These are phyloP conservation scores for Halenospora varia DNA, from an alignment of 495 filamentous ascomycete species.

Conservation along the genomic window DNA sequence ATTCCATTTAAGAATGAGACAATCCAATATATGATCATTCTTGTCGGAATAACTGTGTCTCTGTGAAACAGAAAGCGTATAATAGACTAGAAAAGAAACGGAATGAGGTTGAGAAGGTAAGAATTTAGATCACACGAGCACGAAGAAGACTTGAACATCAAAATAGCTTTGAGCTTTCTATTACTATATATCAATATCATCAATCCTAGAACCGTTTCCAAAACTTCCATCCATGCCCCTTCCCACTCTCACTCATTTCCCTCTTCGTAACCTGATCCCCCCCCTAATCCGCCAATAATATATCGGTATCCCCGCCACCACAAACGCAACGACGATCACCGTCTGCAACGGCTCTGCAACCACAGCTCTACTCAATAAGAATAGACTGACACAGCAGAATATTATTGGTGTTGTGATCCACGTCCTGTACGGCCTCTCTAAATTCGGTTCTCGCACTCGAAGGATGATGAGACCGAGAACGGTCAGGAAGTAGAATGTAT, in stretches of 20 bases:
- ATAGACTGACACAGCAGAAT: conserved; percentile 96
- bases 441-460: conserved; percentile 77
- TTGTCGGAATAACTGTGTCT: no score
- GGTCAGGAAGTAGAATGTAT: conserved; percentile 94
- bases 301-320: conserved; percentile 76
- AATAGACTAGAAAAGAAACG: no score
- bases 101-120: no score
- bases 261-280: conserved; percentile 21
- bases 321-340: conserved; percentile 76
- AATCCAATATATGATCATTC: no score
- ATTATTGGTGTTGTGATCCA: conserved; percentile 97
- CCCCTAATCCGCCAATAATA: conserved; percentile 82
- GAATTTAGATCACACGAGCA: no score
- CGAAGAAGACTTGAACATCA: no score
- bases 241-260: conserved; percentile 20
- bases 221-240: conserved; percentile 22
- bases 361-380: conserved; percentile 80
- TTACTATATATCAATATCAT: not conserved
- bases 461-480: conserved; percentile 91
- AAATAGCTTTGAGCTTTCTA: not conserved
- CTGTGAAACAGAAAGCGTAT: no score
- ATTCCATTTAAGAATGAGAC: no score
- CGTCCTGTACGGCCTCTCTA: conserved; percentile 86
- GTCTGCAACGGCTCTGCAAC: conserved; percentile 90
- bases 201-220: conserved; percentile 22